These are phyloP conservation scores for Podaxis sp. DNA, from an alignment of 768 basidiomycete genomes.

Conservation along the genomic window DNA sequence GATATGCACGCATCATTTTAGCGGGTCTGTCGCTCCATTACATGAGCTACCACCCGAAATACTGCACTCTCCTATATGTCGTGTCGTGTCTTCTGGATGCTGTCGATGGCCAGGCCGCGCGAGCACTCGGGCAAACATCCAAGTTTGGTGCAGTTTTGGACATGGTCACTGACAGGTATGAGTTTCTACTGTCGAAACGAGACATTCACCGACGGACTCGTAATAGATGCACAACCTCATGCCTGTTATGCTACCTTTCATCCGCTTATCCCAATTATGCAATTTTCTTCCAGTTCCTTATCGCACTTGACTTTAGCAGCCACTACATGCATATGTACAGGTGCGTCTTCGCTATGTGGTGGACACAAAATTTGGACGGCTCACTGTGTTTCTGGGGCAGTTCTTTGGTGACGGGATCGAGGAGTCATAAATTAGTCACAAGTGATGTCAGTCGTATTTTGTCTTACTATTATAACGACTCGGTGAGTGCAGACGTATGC, in stretches of 20 bases:
- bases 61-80: slow-evolving; percentile 86
- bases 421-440: slow-evolving; percentile 89
- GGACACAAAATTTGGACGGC: slow-evolving; percentile 16
- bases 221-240: slow-evolving; percentile 90
- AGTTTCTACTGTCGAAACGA: slow-evolving; percentile 14
- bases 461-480: slow-evolving; percentile 91
- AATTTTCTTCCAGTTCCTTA: slow-evolving; percentile 89
- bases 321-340: slow-evolving; percentile 99
- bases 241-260: slow-evolving; percentile 90
- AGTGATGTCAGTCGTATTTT: slow-evolving; percentile 92
- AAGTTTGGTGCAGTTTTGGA: slow-evolving; percentile 98
- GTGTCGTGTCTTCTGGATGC: slow-evolving; percentile 94
- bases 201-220: slow-evolving; percentile 9
- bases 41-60: slow-evolving; percentile 95
- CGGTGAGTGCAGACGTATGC: slow-evolving; percentile 49
- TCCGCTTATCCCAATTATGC: slow-evolving; percentile 87
- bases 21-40: slow-evolving; percentile 86
- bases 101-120: slow-evolving; percentile 90
- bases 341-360: slow-evolving; percentile 37
- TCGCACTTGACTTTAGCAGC: slow-evolving; percentile 95
- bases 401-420: slow-evolving; percentile 91
- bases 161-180: slow-evolving; percentile 98
- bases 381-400: slow-evolving; percentile 39
- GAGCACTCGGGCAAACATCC: slow-evolving; percentile 85
- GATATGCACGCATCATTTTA: slow-evolving; percentile 87